Conservation (phyloP, 176 grass and related monocot species). For the Musa schizocarpa region DNA sequence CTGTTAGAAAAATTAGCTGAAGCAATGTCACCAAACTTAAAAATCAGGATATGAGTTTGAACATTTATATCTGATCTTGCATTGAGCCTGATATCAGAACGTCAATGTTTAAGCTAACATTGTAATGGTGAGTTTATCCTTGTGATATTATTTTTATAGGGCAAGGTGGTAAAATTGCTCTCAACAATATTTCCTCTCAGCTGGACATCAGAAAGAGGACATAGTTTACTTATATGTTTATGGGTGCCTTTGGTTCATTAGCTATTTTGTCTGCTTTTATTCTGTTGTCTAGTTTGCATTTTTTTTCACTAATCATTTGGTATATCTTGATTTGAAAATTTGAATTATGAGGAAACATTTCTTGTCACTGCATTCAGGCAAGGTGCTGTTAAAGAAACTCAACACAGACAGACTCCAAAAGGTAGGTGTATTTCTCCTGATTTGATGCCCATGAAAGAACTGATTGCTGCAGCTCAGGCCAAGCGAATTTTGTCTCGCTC, state of each 20-base stretch:
- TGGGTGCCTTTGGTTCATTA: background rate
- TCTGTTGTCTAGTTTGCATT: background rate
- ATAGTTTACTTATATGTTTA: background rate
- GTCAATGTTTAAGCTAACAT: background rate
- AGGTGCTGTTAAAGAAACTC: conserved; percentile 36
- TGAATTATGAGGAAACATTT: conserved; percentile 3
- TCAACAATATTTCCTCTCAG: too few species aligned
- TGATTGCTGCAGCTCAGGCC: conserved; percentile 61
- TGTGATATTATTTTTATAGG: too few species aligned
- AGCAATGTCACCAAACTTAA: background rate
- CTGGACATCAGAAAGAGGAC: too few species aligned
- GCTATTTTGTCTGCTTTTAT: background rate
- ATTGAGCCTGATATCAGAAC: background rate
- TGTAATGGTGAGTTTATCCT: too few species aligned
- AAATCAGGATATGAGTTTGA: background rate
- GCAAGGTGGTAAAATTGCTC: too few species aligned
- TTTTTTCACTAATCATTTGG: background rate
- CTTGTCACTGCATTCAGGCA: conserved; percentile 47
- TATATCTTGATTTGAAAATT: conserved; percentile 5
- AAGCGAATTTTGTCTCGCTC: conserved; percentile 39
- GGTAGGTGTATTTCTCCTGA: conserved; percentile 54
- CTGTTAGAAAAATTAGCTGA: background rate
- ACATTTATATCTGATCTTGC: background rate
- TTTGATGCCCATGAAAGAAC: conserved; percentile 48
- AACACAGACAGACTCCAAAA: conserved; percentile 25